Percentiles rank a stretch among this genome's conserved stretches.
Evolutionary conservation across 177 flowering plant genomes (phyloP).

Genomic region (Vitis hybrid): DNA sequence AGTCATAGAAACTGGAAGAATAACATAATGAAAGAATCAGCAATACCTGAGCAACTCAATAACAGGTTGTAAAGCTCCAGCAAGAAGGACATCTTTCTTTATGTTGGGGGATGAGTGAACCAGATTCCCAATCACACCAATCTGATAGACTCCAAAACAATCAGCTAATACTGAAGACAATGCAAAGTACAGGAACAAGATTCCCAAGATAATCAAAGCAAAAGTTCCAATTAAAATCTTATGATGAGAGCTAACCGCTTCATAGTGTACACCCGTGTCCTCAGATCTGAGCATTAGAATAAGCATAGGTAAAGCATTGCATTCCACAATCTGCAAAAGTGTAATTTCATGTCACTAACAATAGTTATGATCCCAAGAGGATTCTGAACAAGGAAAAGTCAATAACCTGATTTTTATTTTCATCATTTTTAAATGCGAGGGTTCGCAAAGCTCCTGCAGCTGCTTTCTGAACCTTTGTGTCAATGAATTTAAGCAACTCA

Average conservation of each 20-base stretch:
- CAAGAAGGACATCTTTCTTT: conserved; percentile 68
- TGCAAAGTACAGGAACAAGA: background rate
- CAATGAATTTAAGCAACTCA: conserved; percentile 65
- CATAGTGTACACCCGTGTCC: conserved; percentile 66
- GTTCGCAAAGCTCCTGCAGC: conserved; percentile 90
- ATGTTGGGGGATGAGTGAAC: conserved; percentile 78
- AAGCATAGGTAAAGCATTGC: conserved; percentile 68
- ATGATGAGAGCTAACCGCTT: conserved; percentile 47
- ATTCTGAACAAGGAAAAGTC: background rate
- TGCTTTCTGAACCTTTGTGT: conserved; percentile 84
- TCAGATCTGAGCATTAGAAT: conserved; percentile 70
- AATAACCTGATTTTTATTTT: conserved; percentile 78
- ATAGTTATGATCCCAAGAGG: background rate
- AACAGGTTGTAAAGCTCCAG: conserved; percentile 82
- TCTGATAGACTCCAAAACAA: conserved; percentile 31
- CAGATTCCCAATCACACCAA: conserved; percentile 78
- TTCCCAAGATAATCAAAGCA: background rate
- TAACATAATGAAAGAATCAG: background rate
- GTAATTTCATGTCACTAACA: conserved; percentile 8
- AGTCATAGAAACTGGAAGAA: no score
- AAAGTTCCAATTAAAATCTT: background rate
- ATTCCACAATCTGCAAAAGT: conserved; percentile 64
- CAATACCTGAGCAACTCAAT: conserved; percentile 64
- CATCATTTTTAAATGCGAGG: conserved; percentile 87
- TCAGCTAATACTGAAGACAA: conserved; percentile 4